These are phyloP conservation scores for Psilocybe tampanensis DNA, from an alignment of 768 basidiomycete genomes.

Conservation along the genomic window DNA sequence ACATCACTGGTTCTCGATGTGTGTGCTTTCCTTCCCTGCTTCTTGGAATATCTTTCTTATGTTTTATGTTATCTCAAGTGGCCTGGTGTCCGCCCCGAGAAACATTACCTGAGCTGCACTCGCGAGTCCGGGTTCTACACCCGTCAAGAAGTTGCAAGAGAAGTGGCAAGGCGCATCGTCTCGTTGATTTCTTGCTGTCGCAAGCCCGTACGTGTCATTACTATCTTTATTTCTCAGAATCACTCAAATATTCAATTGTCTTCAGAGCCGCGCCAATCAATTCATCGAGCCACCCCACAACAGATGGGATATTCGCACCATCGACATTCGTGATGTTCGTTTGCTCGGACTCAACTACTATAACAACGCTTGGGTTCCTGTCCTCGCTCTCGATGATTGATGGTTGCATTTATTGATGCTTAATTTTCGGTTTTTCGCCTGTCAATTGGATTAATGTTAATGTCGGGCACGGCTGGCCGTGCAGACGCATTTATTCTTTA, in stretches of 20 bases:
- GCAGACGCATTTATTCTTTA: too few relatives aligned
- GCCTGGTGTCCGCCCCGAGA: constrained; percentile 16
- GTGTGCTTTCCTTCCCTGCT: constrained; percentile 1
- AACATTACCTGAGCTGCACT: constrained; percentile 3
- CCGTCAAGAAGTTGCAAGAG: constrained; percentile 14
- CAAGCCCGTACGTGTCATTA: constrained; percentile 2
- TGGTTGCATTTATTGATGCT: too few relatives aligned
- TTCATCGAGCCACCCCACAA: constrained; percentile 7
- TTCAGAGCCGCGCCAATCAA: constrained; percentile 9
- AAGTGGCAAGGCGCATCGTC: constrained; percentile 7
- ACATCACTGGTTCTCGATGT: constrained; percentile 22
- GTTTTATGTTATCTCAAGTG: constrained; percentile 15
- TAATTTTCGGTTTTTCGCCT: too few relatives aligned
- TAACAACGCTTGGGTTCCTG: constrained; percentile 24
- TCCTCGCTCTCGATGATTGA: constrained; percentile 17
- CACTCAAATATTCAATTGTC: too few relatives aligned
- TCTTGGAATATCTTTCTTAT: background rate
- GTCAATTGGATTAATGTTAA: too few relatives aligned
- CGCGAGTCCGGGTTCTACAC: constrained; percentile 11
- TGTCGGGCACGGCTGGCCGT: too few relatives aligned
- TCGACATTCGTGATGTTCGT: constrained; percentile 21
- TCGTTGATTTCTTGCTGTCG: background rate
- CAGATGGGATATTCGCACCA: constrained; percentile 18
- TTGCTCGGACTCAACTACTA: constrained; percentile 29
- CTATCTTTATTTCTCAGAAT: background rate